Evolutionary conservation across 192 early-diverging fungal species (phyloP).

Genomic region (Backusella australiensis): DNA sequence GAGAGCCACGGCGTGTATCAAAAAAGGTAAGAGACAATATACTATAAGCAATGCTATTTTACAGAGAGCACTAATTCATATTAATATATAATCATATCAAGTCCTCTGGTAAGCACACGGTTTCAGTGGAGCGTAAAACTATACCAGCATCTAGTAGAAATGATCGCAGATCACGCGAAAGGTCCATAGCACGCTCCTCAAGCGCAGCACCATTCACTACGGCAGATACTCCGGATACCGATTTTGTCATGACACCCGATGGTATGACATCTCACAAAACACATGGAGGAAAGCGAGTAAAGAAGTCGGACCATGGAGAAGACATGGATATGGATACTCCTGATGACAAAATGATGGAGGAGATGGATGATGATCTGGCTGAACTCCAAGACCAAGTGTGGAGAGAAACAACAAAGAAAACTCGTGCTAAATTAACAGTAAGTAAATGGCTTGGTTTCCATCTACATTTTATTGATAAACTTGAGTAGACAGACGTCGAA

Average conservation of each 20-base stretch:
- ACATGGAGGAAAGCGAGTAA: constrained; percentile 4
- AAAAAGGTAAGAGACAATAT: not conserved
- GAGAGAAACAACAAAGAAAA: constrained; percentile 50
- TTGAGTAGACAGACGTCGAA: constrained; percentile 25
- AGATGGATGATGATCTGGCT: constrained; percentile 54
- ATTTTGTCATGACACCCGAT: constrained; percentile 17
- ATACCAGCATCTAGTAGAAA: not conserved
- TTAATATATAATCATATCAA: not conserved
- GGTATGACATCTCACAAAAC: not conserved
- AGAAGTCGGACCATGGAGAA: constrained; percentile 1
- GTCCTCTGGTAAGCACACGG: not conserved
- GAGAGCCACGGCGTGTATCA: not conserved
- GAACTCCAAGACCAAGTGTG: constrained; percentile 48
- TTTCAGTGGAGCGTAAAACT: not conserved
- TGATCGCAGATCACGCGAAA: not conserved
- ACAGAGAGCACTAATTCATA: not conserved
- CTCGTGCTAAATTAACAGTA: constrained; percentile 43
- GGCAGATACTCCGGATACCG: constrained; percentile 32
- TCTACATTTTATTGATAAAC: not conserved
- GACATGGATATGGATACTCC: constrained; percentile 44
- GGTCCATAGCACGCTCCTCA: not conserved
- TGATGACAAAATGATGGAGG: constrained; percentile 37
- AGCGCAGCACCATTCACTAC: constrained; percentile 4
- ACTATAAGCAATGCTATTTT: too few species aligned
- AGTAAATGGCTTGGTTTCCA: not conserved